Percentiles rank a stretch among this genome's conserved stretches.
These are phyloP conservation scores for Claviceps spartinae DNA, from an alignment of 2,329 filamentous ascomycete genomes.

Conservation along the genomic window DNA sequence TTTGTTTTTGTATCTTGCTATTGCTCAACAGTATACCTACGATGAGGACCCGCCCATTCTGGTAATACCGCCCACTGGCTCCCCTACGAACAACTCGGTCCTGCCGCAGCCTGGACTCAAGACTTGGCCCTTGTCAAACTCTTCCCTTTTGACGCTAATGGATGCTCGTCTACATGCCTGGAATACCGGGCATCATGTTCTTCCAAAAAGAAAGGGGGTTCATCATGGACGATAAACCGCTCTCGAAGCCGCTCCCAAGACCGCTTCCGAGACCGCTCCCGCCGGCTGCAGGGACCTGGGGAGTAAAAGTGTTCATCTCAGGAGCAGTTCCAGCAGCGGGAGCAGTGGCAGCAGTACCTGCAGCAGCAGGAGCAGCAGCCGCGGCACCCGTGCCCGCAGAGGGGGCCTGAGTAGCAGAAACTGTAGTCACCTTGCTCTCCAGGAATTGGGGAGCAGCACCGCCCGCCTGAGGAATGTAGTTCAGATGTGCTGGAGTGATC, in stretches of 20 bases:
- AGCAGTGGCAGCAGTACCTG: background rate
- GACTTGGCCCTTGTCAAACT: background rate
- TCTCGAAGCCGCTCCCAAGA: too few relatives aligned
- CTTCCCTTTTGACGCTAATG: background rate
- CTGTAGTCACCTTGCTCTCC: background rate
- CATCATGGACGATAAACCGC: background rate
- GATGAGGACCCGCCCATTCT: too few relatives aligned
- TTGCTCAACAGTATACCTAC: background rate
- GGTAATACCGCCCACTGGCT: too few relatives aligned
- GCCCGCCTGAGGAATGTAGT: constrained; percentile 13
- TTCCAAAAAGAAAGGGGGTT: background rate
- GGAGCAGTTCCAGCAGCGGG: background rate
- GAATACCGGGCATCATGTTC: background rate
- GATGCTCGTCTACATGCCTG: background rate
- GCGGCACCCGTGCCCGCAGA: background rate
- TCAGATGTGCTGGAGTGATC: constrained; percentile 21
- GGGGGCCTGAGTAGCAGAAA: background rate
- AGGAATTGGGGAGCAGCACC: constrained; percentile 13
- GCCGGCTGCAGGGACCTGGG: background rate
- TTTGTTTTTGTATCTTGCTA: background rate
- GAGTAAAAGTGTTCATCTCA: background rate
- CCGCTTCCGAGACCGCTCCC: too few relatives aligned
- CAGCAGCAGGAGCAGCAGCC: background rate
- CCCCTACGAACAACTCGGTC: background rate
- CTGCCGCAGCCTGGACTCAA: background rate